phyloP scores from a whole-genome alignment of 768 basidiomycete species.

The Russula griseocarnosa region DNA sequence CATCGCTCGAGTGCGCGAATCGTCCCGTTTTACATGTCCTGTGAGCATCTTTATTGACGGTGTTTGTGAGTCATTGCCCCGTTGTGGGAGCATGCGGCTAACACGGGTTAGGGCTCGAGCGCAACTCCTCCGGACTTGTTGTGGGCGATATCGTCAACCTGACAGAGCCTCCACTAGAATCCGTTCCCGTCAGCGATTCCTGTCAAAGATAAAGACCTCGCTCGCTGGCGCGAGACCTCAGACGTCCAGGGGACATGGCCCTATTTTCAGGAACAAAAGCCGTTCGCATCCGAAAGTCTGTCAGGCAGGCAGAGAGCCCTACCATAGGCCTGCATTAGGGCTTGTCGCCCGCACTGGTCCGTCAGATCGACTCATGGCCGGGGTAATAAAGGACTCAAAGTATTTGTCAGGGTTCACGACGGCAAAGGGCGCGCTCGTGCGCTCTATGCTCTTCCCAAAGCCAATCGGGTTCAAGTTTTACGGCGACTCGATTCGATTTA shows the following conservation, averaged over 20 bases:
- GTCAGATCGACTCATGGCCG: slow-evolving; percentile 21
- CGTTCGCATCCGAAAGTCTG: slow-evolving; percentile 71
- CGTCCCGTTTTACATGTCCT: slow-evolving; percentile 86
- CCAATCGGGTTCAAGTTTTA: slow-evolving; percentile 99
- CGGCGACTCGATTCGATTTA: slow-evolving; percentile 86
- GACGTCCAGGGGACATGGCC: slow-evolving; percentile 58
- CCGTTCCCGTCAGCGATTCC: slow-evolving; percentile 88
- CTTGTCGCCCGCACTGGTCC: slow-evolving; percentile 83
- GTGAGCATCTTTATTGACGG: slow-evolving; percentile 67
- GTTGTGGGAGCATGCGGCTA: neutral
- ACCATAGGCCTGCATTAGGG: slow-evolving; percentile 63
- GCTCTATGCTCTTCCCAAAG: slow-evolving; percentile 98
- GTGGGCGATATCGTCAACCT: slow-evolving; percentile 92
- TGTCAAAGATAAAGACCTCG: slow-evolving; percentile 72
- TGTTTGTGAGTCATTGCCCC: slow-evolving; percentile 38
- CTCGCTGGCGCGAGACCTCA: slow-evolving; percentile 63
- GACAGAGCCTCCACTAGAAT: slow-evolving; percentile 82
- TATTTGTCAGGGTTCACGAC: slow-evolving; percentile 80
- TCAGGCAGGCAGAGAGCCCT: slow-evolving; percentile 47
- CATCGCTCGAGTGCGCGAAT: slow-evolving; percentile 89
- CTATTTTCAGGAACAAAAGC: slow-evolving; percentile 89
- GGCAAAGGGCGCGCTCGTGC: slow-evolving; percentile 91
- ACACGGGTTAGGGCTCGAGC: slow-evolving; percentile 54
- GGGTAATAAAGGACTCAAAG: slow-evolving; percentile 5
- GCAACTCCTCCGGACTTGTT: slow-evolving; percentile 75